Evolutionary conservation across 148 eudicot species (phyloP), one percentile per base, ranked within the genome.

Genomic region (Dysphania ambrosioides): DNA sequence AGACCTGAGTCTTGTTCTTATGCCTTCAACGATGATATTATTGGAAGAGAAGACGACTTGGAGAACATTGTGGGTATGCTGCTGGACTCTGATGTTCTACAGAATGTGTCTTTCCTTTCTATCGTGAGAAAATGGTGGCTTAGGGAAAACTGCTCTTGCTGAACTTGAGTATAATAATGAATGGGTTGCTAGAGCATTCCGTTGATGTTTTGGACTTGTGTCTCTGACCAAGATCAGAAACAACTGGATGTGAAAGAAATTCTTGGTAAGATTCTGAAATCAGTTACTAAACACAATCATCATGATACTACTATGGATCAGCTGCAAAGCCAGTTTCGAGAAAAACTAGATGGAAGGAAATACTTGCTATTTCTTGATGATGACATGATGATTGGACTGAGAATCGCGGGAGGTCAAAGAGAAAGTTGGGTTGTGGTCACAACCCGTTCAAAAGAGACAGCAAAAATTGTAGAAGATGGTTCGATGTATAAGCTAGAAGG

Each of bases 221-320:
- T 75, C 36, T 66, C 72, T n/a, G 69, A 83, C 64, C 75, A 73
- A 35, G 30, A 56, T 71, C 32, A 27, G 70, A 64, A 49, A 23
- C 9, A 65, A 31, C 70, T 31, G 6, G 38, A 31, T 15, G n/a
- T 62, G 0, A 18, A 5, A 0, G 15, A 31, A 1, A 62, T 62
- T 11, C 40, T 62, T 31, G 21, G 36, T 4, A 62, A 62, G 18
- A 62, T 29, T 62, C 36, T 12, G 6, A 3, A 13, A 8, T 13
- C 18, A 27, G 7, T 9, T 29, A 60, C 35, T 30, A 35, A 19
- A 15, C 5, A 29, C 3, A 12, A 60, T 7, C 35, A 60, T 6
- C 19, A 60, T 36, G 66, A n/a, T 26, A 3, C 66, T 2, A 29
- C 66, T 8, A 26, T 30, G 66, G 8, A 31, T 10, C 9, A 31